phyloP scores from a whole-genome alignment of 208 protist genomes.

The Trypanosoma brucei region DNA sequence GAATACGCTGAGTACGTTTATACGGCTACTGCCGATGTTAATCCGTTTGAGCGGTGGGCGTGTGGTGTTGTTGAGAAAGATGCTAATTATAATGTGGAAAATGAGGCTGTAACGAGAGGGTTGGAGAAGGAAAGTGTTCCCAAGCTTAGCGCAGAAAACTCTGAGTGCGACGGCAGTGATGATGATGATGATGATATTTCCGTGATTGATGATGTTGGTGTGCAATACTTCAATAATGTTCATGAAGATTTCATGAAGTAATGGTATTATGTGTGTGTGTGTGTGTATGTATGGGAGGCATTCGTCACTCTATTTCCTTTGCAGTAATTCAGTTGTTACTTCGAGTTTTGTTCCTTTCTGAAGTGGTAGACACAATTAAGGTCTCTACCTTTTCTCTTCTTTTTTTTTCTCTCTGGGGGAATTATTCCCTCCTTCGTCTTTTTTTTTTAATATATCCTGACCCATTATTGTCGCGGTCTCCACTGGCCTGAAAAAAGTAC shows the following conservation, averaged over 20 bases:
- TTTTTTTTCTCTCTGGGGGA: too few relatives aligned
- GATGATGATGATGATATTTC: constrained; percentile 32
- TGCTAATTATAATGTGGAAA: not conserved
- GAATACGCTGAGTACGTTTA: constrained; percentile 82
- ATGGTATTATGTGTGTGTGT: too few relatives aligned
- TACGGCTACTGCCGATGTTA: constrained; percentile 65
- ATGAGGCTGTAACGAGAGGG: not conserved
- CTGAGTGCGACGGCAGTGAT: not conserved
- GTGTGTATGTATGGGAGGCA: too few relatives aligned
- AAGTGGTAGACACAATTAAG: too few relatives aligned
- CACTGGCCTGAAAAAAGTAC: too few relatives aligned
- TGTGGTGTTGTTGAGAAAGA: not conserved
- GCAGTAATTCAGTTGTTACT: too few relatives aligned
- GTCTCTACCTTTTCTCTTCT: too few relatives aligned
- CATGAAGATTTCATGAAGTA: constrained; percentile 40
- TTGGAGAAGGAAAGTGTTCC: not conserved
- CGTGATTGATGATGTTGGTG: constrained; percentile 75
- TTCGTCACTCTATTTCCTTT: too few relatives aligned
- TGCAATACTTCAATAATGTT: constrained; percentile 34
- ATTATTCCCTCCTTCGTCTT: too few relatives aligned
- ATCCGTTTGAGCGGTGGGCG: constrained; percentile 71
- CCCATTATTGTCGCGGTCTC: too few relatives aligned
- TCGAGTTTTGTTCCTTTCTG: too few relatives aligned
- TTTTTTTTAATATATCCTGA: too few relatives aligned
- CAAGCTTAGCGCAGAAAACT: not conserved